These are phyloP conservation scores for Sclerotinia borealis DNA, from an alignment of 2,329 filamentous ascomycete species.

Conservation along the genomic window DNA sequence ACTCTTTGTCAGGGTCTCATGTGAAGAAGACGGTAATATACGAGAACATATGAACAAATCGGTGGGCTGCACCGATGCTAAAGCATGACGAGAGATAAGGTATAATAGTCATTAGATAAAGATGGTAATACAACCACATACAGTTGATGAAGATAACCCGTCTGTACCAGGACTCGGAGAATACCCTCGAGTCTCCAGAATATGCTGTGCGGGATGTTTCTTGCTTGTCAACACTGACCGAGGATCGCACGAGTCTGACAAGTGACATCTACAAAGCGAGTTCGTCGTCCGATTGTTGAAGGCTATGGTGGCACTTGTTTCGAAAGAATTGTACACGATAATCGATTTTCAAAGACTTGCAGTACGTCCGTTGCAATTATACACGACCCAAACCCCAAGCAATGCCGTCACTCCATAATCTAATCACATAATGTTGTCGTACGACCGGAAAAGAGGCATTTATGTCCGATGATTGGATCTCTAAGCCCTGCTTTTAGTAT, in stretches of 20 bases:
- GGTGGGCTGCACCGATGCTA: neutral
- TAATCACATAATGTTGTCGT: slow-evolving; percentile 26
- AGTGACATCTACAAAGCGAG: neutral
- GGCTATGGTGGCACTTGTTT: slow-evolving; percentile 2
- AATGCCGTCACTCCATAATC: slow-evolving; percentile 25
- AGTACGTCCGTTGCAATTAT: slow-evolving; percentile 18
- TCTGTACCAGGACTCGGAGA: neutral
- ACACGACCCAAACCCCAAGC: slow-evolving; percentile 30
- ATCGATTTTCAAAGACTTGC: slow-evolving; percentile 20
- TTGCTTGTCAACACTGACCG: neutral
- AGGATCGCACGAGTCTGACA: neutral
- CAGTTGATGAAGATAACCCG: neutral
- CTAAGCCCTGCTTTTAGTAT: slow-evolving; percentile 58
- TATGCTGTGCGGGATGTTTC: neutral
- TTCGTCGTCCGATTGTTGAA: neutral
- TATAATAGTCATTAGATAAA: neutral
- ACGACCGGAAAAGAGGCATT: neutral
- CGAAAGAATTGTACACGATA: slow-evolving; percentile 20
- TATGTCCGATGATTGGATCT: neutral
- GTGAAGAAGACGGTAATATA: neutral
- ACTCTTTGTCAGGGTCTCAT: neutral
- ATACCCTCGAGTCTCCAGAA: neutral
- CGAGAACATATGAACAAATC: neutral
- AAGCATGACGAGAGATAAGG: neutral
- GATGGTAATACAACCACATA: neutral